Conservation (phyloP, 257 asterid genomes). For the Capsicum rhomboideum region DNA sequence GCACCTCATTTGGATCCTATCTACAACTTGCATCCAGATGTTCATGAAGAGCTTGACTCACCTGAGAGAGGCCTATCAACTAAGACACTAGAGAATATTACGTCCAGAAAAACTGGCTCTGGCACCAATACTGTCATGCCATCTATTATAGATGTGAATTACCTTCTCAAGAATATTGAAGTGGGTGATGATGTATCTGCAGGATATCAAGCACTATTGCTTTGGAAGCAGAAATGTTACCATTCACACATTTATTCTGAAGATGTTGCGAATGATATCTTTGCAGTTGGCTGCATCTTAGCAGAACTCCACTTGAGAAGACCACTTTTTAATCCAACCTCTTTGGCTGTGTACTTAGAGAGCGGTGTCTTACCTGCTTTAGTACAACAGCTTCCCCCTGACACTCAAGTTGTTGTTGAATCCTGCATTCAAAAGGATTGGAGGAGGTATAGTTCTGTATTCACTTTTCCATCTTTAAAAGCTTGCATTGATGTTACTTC, state of each 20-base stretch:
- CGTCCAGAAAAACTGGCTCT: slow-evolving; percentile 16
- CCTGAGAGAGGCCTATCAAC: slow-evolving; percentile 22
- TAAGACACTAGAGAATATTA: slow-evolving; percentile 20
- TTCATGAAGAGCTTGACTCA: slow-evolving; percentile 21
- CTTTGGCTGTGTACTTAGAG: slow-evolving; percentile 49
- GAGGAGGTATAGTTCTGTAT: slow-evolving; percentile 46
- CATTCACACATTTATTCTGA: slow-evolving; percentile 28
- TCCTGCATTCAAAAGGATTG: slow-evolving; percentile 80
- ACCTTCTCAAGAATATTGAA: slow-evolving; percentile 58
- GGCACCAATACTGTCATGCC: slow-evolving; percentile 12
- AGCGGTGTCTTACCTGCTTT: slow-evolving; percentile 57
- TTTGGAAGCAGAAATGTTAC: slow-evolving; percentile 54
- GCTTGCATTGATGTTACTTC: neutral
- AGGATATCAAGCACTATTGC: slow-evolving; percentile 77
- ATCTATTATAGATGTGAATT: slow-evolving; percentile 36
- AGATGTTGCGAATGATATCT: slow-evolving; percentile 67
- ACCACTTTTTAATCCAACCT: slow-evolving; percentile 72
- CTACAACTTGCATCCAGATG: slow-evolving; percentile 33
- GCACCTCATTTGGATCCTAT: slow-evolving; percentile 58
- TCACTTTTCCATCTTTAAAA: slow-evolving; percentile 5
- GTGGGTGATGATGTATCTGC: slow-evolving; percentile 49
- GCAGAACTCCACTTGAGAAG: slow-evolving; percentile 76
- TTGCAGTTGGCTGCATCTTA: slow-evolving; percentile 84
- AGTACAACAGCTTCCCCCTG: slow-evolving; percentile 66
- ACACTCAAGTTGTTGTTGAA: slow-evolving; percentile 52